Evolutionary conservation across 2,329 filamentous ascomycete genomes (phyloP), one percentile per base, ranked within the genome.

Genomic region (Tolypocladium endophyticum): DNA sequence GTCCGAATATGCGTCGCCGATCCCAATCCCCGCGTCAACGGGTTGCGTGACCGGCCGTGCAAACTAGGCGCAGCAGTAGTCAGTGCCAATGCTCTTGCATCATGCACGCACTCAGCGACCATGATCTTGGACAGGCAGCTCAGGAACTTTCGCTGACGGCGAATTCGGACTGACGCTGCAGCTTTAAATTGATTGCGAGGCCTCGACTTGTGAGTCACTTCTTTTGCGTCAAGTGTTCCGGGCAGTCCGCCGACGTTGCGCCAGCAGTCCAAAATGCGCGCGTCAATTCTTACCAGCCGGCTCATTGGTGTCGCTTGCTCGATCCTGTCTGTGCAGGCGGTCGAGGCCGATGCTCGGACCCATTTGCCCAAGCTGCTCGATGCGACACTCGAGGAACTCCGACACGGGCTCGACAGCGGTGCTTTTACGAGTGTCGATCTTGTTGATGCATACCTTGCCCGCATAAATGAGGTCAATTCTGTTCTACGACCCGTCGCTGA

Each of bases 401-500:
- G 20, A 20, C 9, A 23, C 20, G 41, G 41, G 2, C 41, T 45
- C 20, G 41, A 45, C n/a, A 23, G 8, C 2, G 41, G 41, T 23
- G 20, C 41, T 11, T 45, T 45, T 45, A 45, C 41, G 2, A 45
- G 41, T 4, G 41, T 45, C 41, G n/a, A 45, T 20, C 41, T 45
- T 2, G 41, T 45, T 9, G n/a, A 25, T 20, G 41, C 41, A 3
- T 45, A 71, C 57, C 56, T 69, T 5, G 64, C 61, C 1, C 65
- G 70, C 28, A 70, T 71, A 30, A 14, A 59, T 1, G 66, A 71
- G 30, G 66, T 68, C 47, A 67, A 70, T 33, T 14, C 57, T 3
- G 58, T 56, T 0, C 61, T 75, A 4, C 62, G 69, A 20, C 64
- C 70, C 11, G 68, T 76, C 25, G 70, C 65, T 12, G 73, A 76